Base-by-base conservation (phyloP, 1,284 basidiomycete species). In the Cryptococcus hybrid region DNA sequence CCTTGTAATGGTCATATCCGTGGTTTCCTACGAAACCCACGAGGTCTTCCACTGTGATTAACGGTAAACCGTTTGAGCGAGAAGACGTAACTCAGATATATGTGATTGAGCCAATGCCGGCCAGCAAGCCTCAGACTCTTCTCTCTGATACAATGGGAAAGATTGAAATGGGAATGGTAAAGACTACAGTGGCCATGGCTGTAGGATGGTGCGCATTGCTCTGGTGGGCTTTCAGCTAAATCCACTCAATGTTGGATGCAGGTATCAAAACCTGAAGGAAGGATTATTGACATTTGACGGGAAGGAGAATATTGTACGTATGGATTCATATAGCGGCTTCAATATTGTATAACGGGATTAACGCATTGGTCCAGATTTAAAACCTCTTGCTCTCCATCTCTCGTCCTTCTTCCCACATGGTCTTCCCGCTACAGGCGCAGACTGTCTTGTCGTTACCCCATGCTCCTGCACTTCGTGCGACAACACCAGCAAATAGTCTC, bases 371-470 rank as follows among this genome's bases (percentile, higher is more conserved):
- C 18, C 18, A 18, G 24, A 18, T 11, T 24, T 37, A 52, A 15
- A 48, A 54, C 52, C 64, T 64, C 63, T 66, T 72, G 55, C 63
- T 68, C 55, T 77, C 75, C 74, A 77, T 76, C 47, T 75, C 75
- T 44, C 77, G 64, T 13, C 75, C 77, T 61, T 79, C 78, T 63
- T 79, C 77, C 78, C 78, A 79, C 73, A 78, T 76, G 1, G 76
- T 79, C 64, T 73, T 63, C 0, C 78, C 78, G 42, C 69, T 73
- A 65, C 78, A 79, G 0, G 77, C 76, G 55, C 78, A 79, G 34
- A 79, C 76, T 12, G 74, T 78, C 72, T 79, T 78, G 39, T 78
- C 77, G 61, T 79, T 79, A 2, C 77, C 76, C 78, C 78, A 79
- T 4, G 73, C 71, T 2, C 78, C 78, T 2, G 76, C 68, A 52